Percentiles rank a stretch among this genome's conserved stretches.
Evolutionary conservation across 2,329 filamentous ascomycete species (phyloP).

Genomic region (Purpureocillium lavendulum): DNA sequence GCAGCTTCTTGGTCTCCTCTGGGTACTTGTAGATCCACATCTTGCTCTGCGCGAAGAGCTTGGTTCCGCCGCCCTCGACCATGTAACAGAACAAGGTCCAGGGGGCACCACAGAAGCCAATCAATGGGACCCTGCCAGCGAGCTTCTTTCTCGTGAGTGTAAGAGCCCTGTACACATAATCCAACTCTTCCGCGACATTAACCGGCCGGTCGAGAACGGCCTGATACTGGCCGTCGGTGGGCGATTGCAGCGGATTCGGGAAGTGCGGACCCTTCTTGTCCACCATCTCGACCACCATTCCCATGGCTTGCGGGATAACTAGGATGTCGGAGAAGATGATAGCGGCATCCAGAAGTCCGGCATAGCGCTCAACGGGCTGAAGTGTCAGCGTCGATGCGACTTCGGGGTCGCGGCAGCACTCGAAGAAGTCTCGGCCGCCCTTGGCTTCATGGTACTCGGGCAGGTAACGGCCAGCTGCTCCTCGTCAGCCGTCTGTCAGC

Average conservation of each 20-base stretch:
- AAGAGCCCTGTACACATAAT: slow-evolving; percentile 94
- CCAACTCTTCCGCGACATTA: slow-evolving; percentile 76
- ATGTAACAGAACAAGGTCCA: slow-evolving; percentile 99
- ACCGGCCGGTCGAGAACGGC: slow-evolving; percentile 69
- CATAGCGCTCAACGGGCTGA: slow-evolving; percentile 88
- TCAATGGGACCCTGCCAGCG: slow-evolving; percentile 78
- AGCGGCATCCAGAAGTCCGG: slow-evolving; percentile 84
- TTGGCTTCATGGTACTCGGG: slow-evolving; percentile 97
- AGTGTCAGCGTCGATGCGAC: slow-evolving; percentile 89
- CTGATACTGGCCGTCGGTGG: slow-evolving; percentile 75
- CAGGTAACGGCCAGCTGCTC: slow-evolving; percentile 82
- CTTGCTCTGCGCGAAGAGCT: slow-evolving; percentile 90
- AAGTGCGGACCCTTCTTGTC: slow-evolving; percentile 97
- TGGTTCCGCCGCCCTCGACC: slow-evolving; percentile 95
- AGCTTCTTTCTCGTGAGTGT: slow-evolving; percentile 85
- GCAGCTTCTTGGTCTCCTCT: slow-evolving; percentile 66
- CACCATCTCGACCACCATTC: slow-evolving; percentile 97
- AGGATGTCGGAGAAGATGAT: slow-evolving; percentile 99
- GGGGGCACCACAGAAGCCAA: slow-evolving; percentile 93
- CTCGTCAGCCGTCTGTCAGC: not conserved
- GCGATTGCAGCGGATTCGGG: slow-evolving; percentile 70
- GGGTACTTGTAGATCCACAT: slow-evolving; percentile 93
- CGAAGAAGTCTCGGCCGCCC: slow-evolving; percentile 87
- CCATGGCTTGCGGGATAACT: slow-evolving; percentile 94
- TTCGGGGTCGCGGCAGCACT: slow-evolving; percentile 89